These are phyloP conservation scores for Oldenlandia corymbosa DNA, from an alignment of 257 asterid species.

Conservation along the genomic window DNA sequence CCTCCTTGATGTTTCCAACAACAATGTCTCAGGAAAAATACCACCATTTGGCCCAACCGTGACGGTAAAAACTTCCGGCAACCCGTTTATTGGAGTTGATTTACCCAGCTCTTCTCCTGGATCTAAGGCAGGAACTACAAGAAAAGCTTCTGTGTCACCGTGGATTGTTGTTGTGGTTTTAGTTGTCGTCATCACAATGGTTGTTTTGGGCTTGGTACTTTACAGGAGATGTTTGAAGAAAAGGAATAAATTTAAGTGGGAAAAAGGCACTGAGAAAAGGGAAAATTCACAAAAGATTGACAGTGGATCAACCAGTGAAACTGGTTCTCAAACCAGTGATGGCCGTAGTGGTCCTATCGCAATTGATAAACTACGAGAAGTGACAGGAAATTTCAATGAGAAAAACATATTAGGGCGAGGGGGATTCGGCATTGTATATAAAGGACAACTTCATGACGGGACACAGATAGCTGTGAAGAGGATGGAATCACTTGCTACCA, in stretches of 20 bases:
- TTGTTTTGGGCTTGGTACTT: slow-evolving; percentile 17
- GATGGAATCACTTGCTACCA: slow-evolving; percentile 51
- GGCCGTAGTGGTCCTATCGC: slow-evolving; percentile 49
- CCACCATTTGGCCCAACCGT: slow-evolving; percentile 46
- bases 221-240: slow-evolving; percentile 23
- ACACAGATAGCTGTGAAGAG: slow-evolving; percentile 80
- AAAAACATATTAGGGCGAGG: slow-evolving; percentile 62
- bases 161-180: slow-evolving; percentile 28
- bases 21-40: slow-evolving; percentile 65
- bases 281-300: slow-evolving; percentile 7
- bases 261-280: slow-evolving; percentile 13
- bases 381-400: slow-evolving; percentile 53
- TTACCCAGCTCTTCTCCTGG: slow-evolving; percentile 30
- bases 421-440: slow-evolving; percentile 81
- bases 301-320: slow-evolving; percentile 15
- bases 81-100: slow-evolving; percentile 49
- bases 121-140: slow-evolving; percentile 15
- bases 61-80: slow-evolving; percentile 38
- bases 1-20: slow-evolving; percentile 67
- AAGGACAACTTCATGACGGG: slow-evolving; percentile 62
- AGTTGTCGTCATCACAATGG: slow-evolving; percentile 4
- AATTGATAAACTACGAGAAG: slow-evolving; percentile 53
- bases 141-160: slow-evolving; percentile 13
- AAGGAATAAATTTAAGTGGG: slow-evolving; percentile 10
- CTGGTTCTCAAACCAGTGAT: slow-evolving; percentile 24